Evolutionary conservation across 192 early-diverging fungal species (phyloP), one percentile per base, ranked within the genome.

Genomic region (Coemansia sp.): DNA sequence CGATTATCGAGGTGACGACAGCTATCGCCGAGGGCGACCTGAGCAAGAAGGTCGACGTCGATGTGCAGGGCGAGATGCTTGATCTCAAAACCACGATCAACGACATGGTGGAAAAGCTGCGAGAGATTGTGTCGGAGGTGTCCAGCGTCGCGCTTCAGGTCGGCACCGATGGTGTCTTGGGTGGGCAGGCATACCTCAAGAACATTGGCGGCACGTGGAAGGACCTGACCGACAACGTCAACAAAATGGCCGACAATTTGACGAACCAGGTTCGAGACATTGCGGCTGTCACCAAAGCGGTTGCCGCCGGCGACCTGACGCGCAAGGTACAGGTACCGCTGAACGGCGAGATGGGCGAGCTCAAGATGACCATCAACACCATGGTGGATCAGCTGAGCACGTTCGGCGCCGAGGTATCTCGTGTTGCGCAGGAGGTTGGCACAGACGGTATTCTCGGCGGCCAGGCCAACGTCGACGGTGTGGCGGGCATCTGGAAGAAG

Each of bases 221-320:
- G 29, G 68, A 78, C 9, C 53, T 85, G 3, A 85, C 83, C 0
- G 80, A 83, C 15, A 82, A 79, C 58, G 84, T 85, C 25, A 85
- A 85, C 58, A 63, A 56, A 17, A 83, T 85, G 84, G 84, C 84
- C 2, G 54, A 70, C 38, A 85, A 85, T 20, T 34, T 85, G 14
- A 85, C 84, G 1, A 75, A 61, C 12, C 84, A 85, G 65, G 84
- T 85, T 21, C 71, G 84, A 21, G 63, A 79, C 19, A 83, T 83
- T 41, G 72, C 79, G 1, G 21, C 28, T 0, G 81, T 82, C 1
- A 78, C 67, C 10, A 78, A 64, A 25, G 81, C 81, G 11, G 73
- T 82, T 21, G 75, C 81, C 0, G 29, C 48, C 0, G 81, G 81
- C 3, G 72, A 82, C 52, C 39, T 81, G 22, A 70, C 67, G 22